These are phyloP conservation scores for Prasinococcaceae sp. DNA, from an alignment of 139 green algal genomes.

Conservation along the genomic window DNA sequence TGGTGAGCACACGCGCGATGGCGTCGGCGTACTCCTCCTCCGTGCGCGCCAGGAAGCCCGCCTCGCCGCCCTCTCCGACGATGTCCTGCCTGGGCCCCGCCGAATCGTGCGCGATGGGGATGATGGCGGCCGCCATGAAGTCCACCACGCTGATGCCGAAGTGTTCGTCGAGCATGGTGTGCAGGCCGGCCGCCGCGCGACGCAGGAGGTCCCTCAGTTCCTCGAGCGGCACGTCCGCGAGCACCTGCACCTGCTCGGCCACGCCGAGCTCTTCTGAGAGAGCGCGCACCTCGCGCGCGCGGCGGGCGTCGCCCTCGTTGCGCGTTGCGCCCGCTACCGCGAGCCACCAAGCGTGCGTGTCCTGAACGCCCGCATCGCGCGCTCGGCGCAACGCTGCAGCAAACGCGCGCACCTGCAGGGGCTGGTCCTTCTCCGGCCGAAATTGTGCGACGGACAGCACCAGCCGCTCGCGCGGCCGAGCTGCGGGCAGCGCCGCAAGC, in stretches of 20 bases:
- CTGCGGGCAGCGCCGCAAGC: too few relatives aligned
- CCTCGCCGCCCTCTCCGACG: too few relatives aligned
- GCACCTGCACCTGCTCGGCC: constrained; percentile 29
- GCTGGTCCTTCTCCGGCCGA: constrained; percentile 66
- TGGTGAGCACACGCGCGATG: neutral
- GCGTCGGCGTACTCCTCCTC: neutral
- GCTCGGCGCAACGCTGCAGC: too few relatives aligned
- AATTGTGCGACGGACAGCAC: constrained; percentile 86
- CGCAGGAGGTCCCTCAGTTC: constrained; percentile 59
- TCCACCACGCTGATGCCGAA: constrained; percentile 97
- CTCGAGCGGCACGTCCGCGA: constrained; percentile 49
- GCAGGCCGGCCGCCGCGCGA: constrained; percentile 68
- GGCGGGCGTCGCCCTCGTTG: constrained; percentile 10
- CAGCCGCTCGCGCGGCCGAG: constrained; percentile 42
- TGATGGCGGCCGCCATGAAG: constrained; percentile 80
- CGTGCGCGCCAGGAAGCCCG: neutral
- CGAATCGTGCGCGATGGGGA: constrained; percentile 58
- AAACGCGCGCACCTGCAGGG: constrained; percentile 1
- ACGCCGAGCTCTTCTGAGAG: constrained; percentile 15
- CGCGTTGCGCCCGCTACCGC: constrained; percentile 18
- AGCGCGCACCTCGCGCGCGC: constrained; percentile 4
- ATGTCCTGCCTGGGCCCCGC: constrained; percentile 29
- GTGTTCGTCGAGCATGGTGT: constrained; percentile 96
- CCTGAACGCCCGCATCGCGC: too few relatives aligned
- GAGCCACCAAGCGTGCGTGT: constrained; percentile 1